Evolutionary conservation across 2,329 filamentous ascomycete species (phyloP).

Genomic region (Mycosphaerella sp.): DNA sequence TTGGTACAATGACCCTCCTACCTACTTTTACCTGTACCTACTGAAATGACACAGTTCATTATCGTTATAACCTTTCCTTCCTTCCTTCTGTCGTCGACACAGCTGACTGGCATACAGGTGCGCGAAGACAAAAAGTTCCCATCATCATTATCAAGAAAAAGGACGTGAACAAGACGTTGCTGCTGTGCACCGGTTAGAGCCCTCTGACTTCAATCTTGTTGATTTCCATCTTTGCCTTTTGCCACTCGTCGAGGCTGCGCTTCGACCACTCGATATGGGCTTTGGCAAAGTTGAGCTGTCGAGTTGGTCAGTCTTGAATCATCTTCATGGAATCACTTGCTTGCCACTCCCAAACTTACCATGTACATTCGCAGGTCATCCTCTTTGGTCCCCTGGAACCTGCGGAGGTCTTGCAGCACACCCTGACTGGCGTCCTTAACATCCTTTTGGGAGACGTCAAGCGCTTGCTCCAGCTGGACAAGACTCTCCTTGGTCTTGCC

Average conservation of each 20-base stretch:
- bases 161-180: background rate
- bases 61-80: background rate
- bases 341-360: slow-evolving; percentile 52
- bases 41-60: background rate
- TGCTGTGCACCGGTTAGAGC: background rate
- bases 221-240: slow-evolving; percentile 80
- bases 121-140: background rate
- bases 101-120: background rate
- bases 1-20: too few relatives aligned
- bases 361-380: slow-evolving; percentile 90
- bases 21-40: too few relatives aligned
- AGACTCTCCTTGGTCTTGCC: slow-evolving; percentile 91
- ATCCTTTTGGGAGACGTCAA: slow-evolving; percentile 80
- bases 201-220: slow-evolving; percentile 64
- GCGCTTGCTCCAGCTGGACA: slow-evolving; percentile 78
- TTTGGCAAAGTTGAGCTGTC: slow-evolving; percentile 79
- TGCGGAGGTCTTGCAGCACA: slow-evolving; percentile 79
- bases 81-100: background rate
- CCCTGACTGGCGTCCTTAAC: slow-evolving; percentile 88
- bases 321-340: too few relatives aligned
- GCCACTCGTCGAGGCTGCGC: slow-evolving; percentile 86
- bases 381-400: slow-evolving; percentile 94
- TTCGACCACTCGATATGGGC: slow-evolving; percentile 93
- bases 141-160: background rate
- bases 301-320: background rate